Evolutionary conservation across 768 basidiomycete species (phyloP).

Genomic region (Rhodotorula graminis): DNA sequence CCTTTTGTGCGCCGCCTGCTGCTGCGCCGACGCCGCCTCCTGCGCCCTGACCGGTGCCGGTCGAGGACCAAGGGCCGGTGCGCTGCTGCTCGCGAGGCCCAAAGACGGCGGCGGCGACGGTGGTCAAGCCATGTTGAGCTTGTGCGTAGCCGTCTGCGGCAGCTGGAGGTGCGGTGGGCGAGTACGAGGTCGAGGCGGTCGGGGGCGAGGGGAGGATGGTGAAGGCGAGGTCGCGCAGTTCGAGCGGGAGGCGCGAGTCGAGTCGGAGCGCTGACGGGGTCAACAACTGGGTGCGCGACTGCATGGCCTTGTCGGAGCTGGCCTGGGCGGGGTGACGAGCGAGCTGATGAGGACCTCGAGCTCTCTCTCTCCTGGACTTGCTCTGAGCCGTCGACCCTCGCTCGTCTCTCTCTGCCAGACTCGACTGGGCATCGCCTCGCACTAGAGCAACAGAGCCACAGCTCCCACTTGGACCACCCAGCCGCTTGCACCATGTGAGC

Average conservation of each 20-base stretch:
- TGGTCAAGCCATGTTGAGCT: slow-evolving; percentile 82
- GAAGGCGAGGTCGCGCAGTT: slow-evolving; percentile 75
- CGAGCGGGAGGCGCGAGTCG: slow-evolving; percentile 86
- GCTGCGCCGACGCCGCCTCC: neutral
- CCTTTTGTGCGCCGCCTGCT: slow-evolving; percentile 51
- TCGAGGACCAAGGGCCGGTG: slow-evolving; percentile 51
- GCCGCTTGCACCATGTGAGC: neutral
- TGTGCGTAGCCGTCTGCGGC: slow-evolving; percentile 81
- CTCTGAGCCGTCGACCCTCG: no score
- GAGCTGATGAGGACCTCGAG: no score
- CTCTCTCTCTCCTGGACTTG: no score
- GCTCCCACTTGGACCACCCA: no score
- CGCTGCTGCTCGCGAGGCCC: slow-evolving; percentile 85
- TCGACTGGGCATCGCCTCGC: neutral
- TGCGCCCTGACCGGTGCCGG: neutral
- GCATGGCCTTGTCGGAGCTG: slow-evolving; percentile 24
- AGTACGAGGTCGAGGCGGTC: neutral
- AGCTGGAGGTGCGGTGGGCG: slow-evolving; percentile 52
- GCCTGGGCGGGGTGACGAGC: no score
- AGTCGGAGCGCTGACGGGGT: slow-evolving; percentile 60
- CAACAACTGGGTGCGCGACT: slow-evolving; percentile 40
- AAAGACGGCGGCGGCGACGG: slow-evolving; percentile 79
- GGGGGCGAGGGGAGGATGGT: slow-evolving; percentile 53
- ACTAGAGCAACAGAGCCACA: neutral
- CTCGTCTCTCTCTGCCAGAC: no score